Percentiles rank a stretch among this genome's conserved stretches.
phyloP scores from a whole-genome alignment of 495 filamentous ascomycete genomes.

The Staphylotrichum tortipilum region DNA sequence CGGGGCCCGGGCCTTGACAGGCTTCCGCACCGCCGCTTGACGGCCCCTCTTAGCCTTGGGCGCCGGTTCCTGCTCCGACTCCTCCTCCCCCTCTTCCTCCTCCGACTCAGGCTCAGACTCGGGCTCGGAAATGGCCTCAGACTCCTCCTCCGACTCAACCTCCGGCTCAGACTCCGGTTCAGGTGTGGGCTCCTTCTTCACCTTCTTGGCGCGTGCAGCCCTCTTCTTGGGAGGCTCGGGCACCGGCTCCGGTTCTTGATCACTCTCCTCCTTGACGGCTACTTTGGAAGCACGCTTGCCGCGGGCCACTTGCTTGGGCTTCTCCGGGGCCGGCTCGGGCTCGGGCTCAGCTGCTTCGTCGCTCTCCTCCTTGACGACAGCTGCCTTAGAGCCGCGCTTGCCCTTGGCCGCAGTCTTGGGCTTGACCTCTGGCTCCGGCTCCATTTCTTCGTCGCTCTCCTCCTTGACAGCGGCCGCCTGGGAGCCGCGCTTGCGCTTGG shows the following conservation, averaged over 20 bases:
- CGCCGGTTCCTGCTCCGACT: constrained; percentile 8
- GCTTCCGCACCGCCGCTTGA: constrained; percentile 16
- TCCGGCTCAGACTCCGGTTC: constrained; percentile 17
- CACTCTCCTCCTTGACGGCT: constrained; percentile 6
- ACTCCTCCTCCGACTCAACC: neutral
- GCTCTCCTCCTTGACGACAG: too few species aligned
- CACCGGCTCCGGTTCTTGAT: constrained; percentile 22
- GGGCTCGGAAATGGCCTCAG: neutral
- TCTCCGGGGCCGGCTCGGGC: constrained; percentile 18
- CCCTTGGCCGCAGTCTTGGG: too few species aligned
- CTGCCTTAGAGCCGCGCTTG: too few species aligned
- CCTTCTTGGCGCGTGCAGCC: constrained; percentile 11
- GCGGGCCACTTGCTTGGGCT: constrained; percentile 17
- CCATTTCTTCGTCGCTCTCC: too few species aligned
- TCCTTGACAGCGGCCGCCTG: too few species aligned
- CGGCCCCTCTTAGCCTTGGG: constrained; percentile 25
- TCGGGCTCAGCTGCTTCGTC: too few species aligned
- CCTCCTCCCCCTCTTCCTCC: constrained; percentile 11
- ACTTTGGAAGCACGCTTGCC: constrained; percentile 11
- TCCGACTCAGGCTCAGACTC: constrained; percentile 15
- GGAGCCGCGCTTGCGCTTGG: too few species aligned
- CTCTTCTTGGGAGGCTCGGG: constrained; percentile 11
- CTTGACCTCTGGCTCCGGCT: too few species aligned
- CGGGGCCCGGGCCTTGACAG: constrained; percentile 8
- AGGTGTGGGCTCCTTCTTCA: constrained; percentile 9